Evolutionary conservation across 306 rosid species (phyloP), one percentile per base, ranked within the genome.

Genomic region (Adenanthera pavonina): DNA sequence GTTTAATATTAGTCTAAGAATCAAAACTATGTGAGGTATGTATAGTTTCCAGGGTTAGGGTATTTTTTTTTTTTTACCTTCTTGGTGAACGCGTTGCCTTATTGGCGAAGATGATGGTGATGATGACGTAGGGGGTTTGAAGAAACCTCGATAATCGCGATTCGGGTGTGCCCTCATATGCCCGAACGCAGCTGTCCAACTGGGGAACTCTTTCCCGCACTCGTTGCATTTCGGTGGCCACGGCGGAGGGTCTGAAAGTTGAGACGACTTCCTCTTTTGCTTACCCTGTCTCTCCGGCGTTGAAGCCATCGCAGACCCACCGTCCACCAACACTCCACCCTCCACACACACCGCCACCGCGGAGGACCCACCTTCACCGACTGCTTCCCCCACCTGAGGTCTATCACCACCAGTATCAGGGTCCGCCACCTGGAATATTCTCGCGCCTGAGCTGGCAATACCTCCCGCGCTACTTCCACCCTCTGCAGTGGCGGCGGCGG

Each of bases 81-180:
- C 40, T 12, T 12, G 40, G 14, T n/a, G 68, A 61, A 25, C n/a
- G 35, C 68, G 68, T 61, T 61, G 68, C 17, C 40, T 61, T 41
- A 33, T 17, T 8, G 33, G 33, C 3, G n/a, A n/a, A n/a, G 78
- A 35, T 8, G 72, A 41, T 17, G 72, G 10, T 1, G 81, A 13
- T 8, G 82, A 76, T 0, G 79, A 79, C 20, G 16, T 36, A 2
- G 89, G 89, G 2, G 89, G 89, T 6, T 15, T 47, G 7, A 57
- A 80, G 56, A 83, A 83, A 14, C 89, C 87, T 0, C 89, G 85
- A 8, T 83, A 84, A 0, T 40, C 4, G 15, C 89, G 87, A 0
- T 80, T 78, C 12, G 89, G 87, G 77, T 86, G 89, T 6, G 46
- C 59, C 0, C 87, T 75, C 89, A 86, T 86, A 46, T 86, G 89